Conservation (phyloP, 202 grass and related monocot species). For the Panicum hallii region DNA sequence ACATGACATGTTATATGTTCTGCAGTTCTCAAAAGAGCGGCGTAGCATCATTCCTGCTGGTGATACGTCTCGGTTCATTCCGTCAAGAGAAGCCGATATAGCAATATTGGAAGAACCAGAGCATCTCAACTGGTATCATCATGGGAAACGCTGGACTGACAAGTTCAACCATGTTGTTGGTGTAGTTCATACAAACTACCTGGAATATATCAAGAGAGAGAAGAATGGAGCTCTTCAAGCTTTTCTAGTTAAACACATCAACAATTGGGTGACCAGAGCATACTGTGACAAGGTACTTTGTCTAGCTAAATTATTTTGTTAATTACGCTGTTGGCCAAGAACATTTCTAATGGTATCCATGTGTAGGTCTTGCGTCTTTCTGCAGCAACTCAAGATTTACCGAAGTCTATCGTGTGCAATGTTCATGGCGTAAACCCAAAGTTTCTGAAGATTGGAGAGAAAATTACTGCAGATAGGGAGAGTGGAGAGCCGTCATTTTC, state of each 20-base stretch:
- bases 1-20: slow-evolving; percentile 47
- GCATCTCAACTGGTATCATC: slow-evolving; percentile 92
- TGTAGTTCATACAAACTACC: slow-evolving; percentile 86
- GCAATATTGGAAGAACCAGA: slow-evolving; percentile 83
- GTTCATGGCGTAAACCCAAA: slow-evolving; percentile 84
- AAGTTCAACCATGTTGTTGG: slow-evolving; percentile 86
- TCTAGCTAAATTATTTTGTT: slow-evolving; percentile 35
- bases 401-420: slow-evolving; percentile 86
- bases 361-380: slow-evolving; percentile 79
- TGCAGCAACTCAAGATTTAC: slow-evolving; percentile 80
- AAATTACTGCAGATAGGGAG: slow-evolving; percentile 50
- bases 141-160: slow-evolving; percentile 79
- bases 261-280: slow-evolving; percentile 80
- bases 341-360: slow-evolving; percentile 20
- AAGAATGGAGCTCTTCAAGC: slow-evolving; percentile 75
- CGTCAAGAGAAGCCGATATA: slow-evolving; percentile 76
- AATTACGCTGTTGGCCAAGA: not conserved
- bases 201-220: slow-evolving; percentile 87
- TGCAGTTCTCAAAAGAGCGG: slow-evolving; percentile 73
- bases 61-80: slow-evolving; percentile 74
- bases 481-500: slow-evolving; percentile 61
- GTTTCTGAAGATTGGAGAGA: slow-evolving; percentile 74
- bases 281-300: slow-evolving; percentile 77
- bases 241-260: slow-evolving; percentile 86
- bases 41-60: slow-evolving; percentile 81